A percentile compares a stretch with the other conserved stretches of the same genome.
phyloP scores from a whole-genome alignment of 2,329 filamentous ascomycete species.

The Cylindrodendrum hubeiense region DNA sequence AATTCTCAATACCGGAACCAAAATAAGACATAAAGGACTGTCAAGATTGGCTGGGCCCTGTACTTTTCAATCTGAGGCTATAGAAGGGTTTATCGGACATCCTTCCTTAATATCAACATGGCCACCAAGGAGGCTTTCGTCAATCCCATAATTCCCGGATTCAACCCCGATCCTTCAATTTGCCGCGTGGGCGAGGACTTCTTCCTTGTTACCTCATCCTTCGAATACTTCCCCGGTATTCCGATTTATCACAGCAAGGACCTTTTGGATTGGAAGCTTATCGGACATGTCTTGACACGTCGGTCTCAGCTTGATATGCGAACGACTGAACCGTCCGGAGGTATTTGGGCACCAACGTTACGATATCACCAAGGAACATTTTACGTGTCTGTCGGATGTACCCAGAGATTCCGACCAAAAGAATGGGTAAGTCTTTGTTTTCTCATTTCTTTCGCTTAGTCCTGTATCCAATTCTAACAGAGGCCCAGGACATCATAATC shows the following conservation, averaged over 20 bases:
- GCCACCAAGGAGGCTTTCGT: not conserved
- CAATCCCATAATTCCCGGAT: not conserved
- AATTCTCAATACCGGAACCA: too few relatives aligned
- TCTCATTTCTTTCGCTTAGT: not conserved
- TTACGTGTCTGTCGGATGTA: not conserved
- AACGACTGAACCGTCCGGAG: not conserved
- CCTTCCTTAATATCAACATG: not conserved
- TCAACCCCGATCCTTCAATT: not conserved
- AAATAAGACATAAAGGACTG: not conserved
- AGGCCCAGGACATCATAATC: not conserved
- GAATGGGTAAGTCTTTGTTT: not conserved
- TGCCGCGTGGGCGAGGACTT: not conserved
- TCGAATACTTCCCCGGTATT: not conserved
- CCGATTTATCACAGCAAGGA: not conserved
- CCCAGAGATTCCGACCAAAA: not conserved
- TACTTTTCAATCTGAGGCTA: too few relatives aligned
- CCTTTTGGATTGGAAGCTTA: not conserved
- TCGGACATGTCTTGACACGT: not conserved
- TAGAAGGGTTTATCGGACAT: too few relatives aligned
- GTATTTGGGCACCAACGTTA: not conserved
- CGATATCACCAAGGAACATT: not conserved
- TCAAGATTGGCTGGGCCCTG: too few relatives aligned
- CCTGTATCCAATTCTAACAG: not conserved
- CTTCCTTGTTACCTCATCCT: not conserved
- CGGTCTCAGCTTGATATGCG: not conserved